Base-by-base conservation (phyloP, 78 protist species). In the Cavenderia fasciculata region DNA sequence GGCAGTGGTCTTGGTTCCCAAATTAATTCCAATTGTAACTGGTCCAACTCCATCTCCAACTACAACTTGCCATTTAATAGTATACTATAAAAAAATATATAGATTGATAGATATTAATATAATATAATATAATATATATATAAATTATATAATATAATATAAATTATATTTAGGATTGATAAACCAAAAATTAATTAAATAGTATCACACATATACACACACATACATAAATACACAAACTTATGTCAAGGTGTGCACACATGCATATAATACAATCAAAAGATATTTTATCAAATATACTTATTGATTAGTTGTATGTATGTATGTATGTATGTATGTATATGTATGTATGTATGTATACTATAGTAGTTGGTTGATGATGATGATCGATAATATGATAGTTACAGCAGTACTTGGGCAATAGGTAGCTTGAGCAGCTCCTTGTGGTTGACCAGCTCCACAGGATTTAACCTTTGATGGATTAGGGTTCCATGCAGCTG, bases 1-100 rank as follows among this genome's bases (percentile, higher is more conserved):
- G 0, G 25, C 18, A 33, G 69, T 33, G n/a, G 33, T 34, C 29
- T 61, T n/a, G 8, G 72, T 63, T 14, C 72, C 72, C 11, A 19
- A 7, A 2, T 40, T 21, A 34, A 57, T n/a, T 10, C 41, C 6
- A 44, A 82, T 54, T 8, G 76, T 82, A 1, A 82, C 61, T 68
- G 66, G 46, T 33, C 90, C 90, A 38, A 38, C 23, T 43, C 90
- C 90, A 68, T 82, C 90, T 57, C 79, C 71, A 18, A 54, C 78
- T 40, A 56, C 25, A 21, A 82, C 70, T 7, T 57, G n/a, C 90
- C 90, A 82, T 2, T 27, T 34, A 33, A 74, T 4, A 31, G 71
- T 74, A 40, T 59, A 41, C 21, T 66, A 56, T 25, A 12, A 25
- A n/a, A n/a, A n/a, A n/a, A n/a, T n/a, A n/a, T n/a, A n/a, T n/a